Evolutionary conservation across 2,329 filamentous ascomycete genomes (phyloP), one percentile per base, ranked within the genome.

Genomic region (Apiospora saccharicola): DNA sequence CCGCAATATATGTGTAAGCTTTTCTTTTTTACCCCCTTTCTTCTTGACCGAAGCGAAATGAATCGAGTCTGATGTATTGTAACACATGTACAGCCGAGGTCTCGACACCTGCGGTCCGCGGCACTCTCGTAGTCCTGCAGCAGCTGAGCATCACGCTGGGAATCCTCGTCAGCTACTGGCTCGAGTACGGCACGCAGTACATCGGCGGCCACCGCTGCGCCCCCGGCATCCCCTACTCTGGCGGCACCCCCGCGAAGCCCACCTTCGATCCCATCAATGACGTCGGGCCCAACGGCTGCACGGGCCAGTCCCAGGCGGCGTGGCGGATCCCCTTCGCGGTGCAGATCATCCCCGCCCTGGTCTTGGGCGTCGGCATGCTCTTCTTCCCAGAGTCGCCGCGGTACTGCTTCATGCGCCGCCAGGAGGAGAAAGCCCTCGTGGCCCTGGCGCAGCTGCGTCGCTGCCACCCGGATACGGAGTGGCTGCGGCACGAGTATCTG

Each of bases 311-410:
- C 16, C 74, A 81, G 16, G 79, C 79, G 1, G 76, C 85, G 4
- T 88, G 86, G 80, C 81, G 86, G 14, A 82, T 88, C 16, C 86
- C 86, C 0, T 83, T 88, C 68, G 85, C 82, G 1, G 74, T 88
- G 24, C 86, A 88, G 75, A 89, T 91, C 71, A 75, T 84, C 0
- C 91, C 89, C 79, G 86, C 89, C 2, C 74, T 90, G 16, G 83
- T 74, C 22, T 68, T 74, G 10, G 73, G 73, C 4, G 46, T 73
- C 47, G 72, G 73, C 5, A 74, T 72, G 67, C n/a, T 72, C 5
- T 73, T 74, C 68, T 71, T 71, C 68, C 82, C 82, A 0, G 78
- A 83, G 57, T 82, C 81, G 0, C 82, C 82, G 2, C 79, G 82
- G 1, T 83, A 75, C 73, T 76, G 76, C 57, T 71, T 82, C 37